Percentiles rank a stretch among this genome's conserved stretches.
Conservation (phyloP, 176 grass and related monocot genomes). For the Poa annua region DNA sequence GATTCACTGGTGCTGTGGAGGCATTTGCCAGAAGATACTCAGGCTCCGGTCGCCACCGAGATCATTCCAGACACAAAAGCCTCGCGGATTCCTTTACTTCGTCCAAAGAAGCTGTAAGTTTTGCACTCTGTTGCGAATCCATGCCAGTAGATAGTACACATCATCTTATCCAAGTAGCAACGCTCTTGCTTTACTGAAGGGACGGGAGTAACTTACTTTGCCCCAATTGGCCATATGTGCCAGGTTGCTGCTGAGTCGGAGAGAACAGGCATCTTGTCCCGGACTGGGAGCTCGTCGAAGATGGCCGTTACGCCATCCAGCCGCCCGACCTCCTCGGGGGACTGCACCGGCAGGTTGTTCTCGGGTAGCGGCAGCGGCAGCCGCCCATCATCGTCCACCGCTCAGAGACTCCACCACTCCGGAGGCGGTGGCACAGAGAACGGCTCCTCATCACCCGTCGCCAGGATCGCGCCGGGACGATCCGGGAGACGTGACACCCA, state of each 20-base stretch:
- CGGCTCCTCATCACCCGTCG: constrained; percentile 52
- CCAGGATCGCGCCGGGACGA: constrained; percentile 8
- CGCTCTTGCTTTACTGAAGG: not conserved
- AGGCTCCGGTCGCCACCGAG: constrained; percentile 58
- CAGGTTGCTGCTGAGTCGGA: constrained; percentile 63
- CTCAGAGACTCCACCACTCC: constrained; percentile 73
- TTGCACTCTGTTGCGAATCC: not conserved
- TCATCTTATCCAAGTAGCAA: not conserved
- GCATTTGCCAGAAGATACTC: constrained; percentile 86
- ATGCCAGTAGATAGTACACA: not conserved
- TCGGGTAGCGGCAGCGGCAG: constrained; percentile 51
- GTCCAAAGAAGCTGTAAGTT: constrained; percentile 64
- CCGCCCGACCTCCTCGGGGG: constrained; percentile 59
- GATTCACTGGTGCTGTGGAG: constrained; percentile 91
- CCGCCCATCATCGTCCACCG: constrained; percentile 51
- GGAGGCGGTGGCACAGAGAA: constrained; percentile 53
- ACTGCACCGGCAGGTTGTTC: constrained; percentile 47
- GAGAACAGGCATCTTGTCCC: constrained; percentile 52
- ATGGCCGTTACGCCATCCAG: constrained; percentile 49
- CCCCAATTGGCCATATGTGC: not conserved
- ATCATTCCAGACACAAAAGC: constrained; percentile 68
- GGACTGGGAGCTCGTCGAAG: constrained; percentile 65
- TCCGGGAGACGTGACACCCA: constrained; percentile 42
- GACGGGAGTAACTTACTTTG: constrained; percentile 2
- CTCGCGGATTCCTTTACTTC: constrained; percentile 65